Base-by-base conservation (phyloP, 2,329 filamentous ascomycete genomes). In the Alternaria angustiovoidea region DNA sequence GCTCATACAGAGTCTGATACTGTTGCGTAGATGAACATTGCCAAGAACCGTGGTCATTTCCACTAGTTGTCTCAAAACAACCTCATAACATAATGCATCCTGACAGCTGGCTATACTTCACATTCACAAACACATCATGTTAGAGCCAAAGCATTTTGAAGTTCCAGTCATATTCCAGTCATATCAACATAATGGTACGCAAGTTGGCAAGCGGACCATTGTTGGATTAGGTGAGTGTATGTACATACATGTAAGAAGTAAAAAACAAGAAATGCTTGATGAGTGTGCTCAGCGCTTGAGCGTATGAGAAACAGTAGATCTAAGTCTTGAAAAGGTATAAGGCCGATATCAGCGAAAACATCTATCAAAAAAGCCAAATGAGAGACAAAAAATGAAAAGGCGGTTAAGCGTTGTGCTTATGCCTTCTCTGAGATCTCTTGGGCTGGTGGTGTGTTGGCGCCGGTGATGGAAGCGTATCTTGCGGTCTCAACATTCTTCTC, bases 1-100 rank as follows among this genome's bases (percentile, higher is more conserved):
- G 54, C 63, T 4, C 71, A 75, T 48, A 71, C 72, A 24, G 74
- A 74, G 63, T 67, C 63, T 36, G 72, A 75, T 56, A 63, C 63
- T n/a, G 52, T 59, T n/a, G 57, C 57, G 2, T 49, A 38, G 8
- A n/a, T 11, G 16, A 14, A 28, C 16, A n/a, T 14, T 44, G 20
- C 16, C 7, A 9, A 18, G 16, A 3, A 36, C 12, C 4, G n/a
- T 4, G 4, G 12, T 7, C 18, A 22, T 7, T 24, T 7, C 14
- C 20, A 36, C 30, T 18, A 16, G 3, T 28, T 11, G 3, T 18
- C 20, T 1, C 2, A 24, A 42, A 20, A 24, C 5, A 16, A 14
- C 5, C 22, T 24, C 1, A 24, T 7, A n/a, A 34, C 30, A 22
- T 48, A 7, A 22, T 36, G n/a, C 12, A 12, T 41, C 12, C 22